Percentiles rank a stretch among this genome's conserved stretches.
These are phyloP conservation scores for Petrea volubilis DNA, from an alignment of 257 asterid species.

Conservation along the genomic window DNA sequence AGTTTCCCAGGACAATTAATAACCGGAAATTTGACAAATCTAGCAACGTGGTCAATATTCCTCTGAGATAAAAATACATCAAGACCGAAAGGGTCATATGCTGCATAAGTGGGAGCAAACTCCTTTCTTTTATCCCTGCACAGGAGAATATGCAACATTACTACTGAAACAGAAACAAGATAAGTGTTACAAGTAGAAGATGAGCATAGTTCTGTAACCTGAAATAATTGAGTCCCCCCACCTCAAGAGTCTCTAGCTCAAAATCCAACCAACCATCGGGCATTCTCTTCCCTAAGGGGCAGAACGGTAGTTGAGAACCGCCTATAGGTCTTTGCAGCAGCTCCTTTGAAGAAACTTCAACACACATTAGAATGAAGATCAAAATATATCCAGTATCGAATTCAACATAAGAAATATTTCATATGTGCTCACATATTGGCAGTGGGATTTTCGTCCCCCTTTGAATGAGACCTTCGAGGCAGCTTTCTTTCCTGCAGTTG, in stretches of 20 bases:
- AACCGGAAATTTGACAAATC: conserved; percentile 57
- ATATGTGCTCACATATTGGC: neutral
- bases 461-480: conserved; percentile 54
- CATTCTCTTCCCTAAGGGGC: conserved; percentile 61
- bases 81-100: conserved; percentile 70
- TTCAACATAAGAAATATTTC: neutral
- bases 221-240: conserved; percentile 56
- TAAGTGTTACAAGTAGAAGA: neutral
- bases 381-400: neutral
- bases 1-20: conserved; percentile 44
- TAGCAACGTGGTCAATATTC: conserved; percentile 63
- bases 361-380: neutral
- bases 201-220: conserved; percentile 27
- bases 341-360: conserved; percentile 60
- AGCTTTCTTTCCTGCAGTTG: conserved; percentile 52
- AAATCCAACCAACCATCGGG: conserved; percentile 63
- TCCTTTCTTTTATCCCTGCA: conserved; percentile 69
- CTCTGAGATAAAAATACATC: conserved; percentile 64
- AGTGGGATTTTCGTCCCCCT: conserved; percentile 55
- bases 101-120: conserved; percentile 52
- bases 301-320: conserved; percentile 67
- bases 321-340: conserved; percentile 60
- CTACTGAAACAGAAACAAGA: neutral
- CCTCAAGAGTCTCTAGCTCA: conserved; percentile 53
- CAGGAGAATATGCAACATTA: neutral